Evolutionary conservation across 306 rosid genomes (phyloP).

Genomic region (Cicer arietinum): DNA sequence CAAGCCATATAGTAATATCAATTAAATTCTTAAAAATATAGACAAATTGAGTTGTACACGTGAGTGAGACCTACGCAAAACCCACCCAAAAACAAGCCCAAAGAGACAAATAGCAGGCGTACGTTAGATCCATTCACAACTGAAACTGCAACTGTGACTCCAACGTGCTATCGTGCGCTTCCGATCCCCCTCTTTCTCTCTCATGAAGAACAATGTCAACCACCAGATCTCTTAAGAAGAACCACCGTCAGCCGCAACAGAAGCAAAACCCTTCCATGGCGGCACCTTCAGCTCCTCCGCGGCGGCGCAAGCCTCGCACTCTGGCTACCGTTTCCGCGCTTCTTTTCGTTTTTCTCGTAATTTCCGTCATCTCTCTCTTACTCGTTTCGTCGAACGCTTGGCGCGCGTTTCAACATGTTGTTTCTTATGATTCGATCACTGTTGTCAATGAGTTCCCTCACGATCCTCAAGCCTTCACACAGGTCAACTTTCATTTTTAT

Average conservation of each 20-base stretch:
- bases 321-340: conserved; percentile 39
- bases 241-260: conserved; percentile 45
- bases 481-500: conserved; percentile 50
- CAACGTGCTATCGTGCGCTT: conserved; percentile 34
- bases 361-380: conserved; percentile 48
- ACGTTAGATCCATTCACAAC: conserved; percentile 13
- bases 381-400: conserved; percentile 56
- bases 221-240: conserved; percentile 60
- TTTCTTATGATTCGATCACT: conserved; percentile 54
- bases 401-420: conserved; percentile 24
- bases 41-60: too few species aligned
- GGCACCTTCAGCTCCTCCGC: conserved; percentile 46
- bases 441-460: conserved; percentile 88
- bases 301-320: conserved; percentile 35
- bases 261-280: conserved; percentile 56
- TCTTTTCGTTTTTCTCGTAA: conserved; percentile 42
- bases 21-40: too few species aligned
- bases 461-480: conserved; percentile 88
- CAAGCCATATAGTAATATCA: too few species aligned
- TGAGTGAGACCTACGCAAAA: too few species aligned
- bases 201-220: conserved; percentile 59
- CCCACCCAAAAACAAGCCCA: neutral
- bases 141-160: too few species aligned
- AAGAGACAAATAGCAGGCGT: conserved; percentile 28
- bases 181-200: neutral